A percentile compares a stretch with the other conserved stretches of the same genome.
Evolutionary conservation across 1,284 basidiomycete genomes (phyloP).

Genomic region (Termitomyces sp.): DNA sequence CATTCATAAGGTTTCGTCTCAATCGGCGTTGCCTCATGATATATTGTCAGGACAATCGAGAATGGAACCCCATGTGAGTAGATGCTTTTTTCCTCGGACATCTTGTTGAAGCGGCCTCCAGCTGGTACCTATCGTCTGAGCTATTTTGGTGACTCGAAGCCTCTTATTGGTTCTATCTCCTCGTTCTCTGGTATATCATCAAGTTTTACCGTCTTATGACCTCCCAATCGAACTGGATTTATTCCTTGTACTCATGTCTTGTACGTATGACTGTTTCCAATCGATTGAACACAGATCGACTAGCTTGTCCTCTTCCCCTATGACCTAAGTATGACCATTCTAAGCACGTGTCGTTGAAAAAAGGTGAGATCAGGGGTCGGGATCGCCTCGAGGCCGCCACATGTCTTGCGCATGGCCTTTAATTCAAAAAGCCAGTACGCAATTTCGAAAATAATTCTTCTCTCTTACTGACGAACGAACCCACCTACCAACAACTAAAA

Average conservation of each 20-base stretch:
- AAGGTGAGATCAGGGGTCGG: constrained; percentile 10
- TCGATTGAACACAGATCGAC: neutral
- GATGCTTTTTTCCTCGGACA: neutral
- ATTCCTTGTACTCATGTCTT: neutral
- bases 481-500: constrained; percentile 14
- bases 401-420: constrained; percentile 18
- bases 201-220: constrained; percentile 50
- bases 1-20: neutral
- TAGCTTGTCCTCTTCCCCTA: neutral
- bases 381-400: constrained; percentile 31
- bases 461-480: constrained; percentile 8
- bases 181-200: constrained; percentile 60
- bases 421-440: constrained; percentile 9
- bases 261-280: neutral
- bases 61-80: constrained; percentile 44
- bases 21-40: neutral
- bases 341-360: neutral
- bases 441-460: neutral
- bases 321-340: neutral
- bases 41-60: constrained; percentile 55
- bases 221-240: neutral
- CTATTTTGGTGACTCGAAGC: constrained; percentile 75
- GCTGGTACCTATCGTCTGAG: constrained; percentile 66
- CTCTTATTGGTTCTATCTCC: constrained; percentile 52
- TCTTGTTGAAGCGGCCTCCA: constrained; percentile 20